These are phyloP conservation scores for Aleurites moluccanus DNA, from an alignment of 441 rosid species.

Conservation along the genomic window DNA sequence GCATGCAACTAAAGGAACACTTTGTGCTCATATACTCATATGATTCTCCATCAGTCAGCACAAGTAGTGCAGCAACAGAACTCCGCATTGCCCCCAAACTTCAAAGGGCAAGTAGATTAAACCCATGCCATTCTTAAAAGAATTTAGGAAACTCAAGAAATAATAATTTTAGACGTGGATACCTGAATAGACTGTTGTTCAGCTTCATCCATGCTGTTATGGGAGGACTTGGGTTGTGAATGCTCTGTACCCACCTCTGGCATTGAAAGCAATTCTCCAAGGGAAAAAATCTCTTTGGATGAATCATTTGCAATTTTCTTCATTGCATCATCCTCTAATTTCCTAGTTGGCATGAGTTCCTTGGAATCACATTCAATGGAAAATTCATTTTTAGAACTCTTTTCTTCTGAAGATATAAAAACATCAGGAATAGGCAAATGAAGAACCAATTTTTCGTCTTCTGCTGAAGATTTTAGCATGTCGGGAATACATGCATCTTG, in stretches of 20 bases:
- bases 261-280: slow-evolving; percentile 45
- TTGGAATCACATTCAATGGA: slow-evolving; percentile 26
- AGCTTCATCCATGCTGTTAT: slow-evolving; percentile 11
- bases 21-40: not conserved
- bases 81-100: not conserved
- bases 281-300: slow-evolving; percentile 31
- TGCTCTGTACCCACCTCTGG: slow-evolving; percentile 27
- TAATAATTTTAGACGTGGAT: slow-evolving; percentile 11
- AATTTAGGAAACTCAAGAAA: not conserved
- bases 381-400: slow-evolving; percentile 21
- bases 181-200: slow-evolving; percentile 39
- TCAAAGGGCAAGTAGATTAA: not conserved
- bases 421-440: slow-evolving; percentile 20
- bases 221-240: slow-evolving; percentile 16
- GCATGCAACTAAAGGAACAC: not conserved
- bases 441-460: slow-evolving; percentile 23
- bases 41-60: not conserved
- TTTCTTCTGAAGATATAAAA: slow-evolving; percentile 23
- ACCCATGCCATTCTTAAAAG: not conserved
- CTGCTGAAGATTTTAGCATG: slow-evolving; percentile 27
- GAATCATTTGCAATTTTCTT: slow-evolving; percentile 27
- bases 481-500: slow-evolving; percentile 21
- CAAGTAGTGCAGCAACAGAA: not conserved
- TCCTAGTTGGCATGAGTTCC: slow-evolving; percentile 25
- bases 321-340: slow-evolving; percentile 16